Evolutionary conservation across 2,329 filamentous ascomycete species (phyloP), one percentile per base, ranked within the genome.

Genomic region (Calonectria multiphialidica): DNA sequence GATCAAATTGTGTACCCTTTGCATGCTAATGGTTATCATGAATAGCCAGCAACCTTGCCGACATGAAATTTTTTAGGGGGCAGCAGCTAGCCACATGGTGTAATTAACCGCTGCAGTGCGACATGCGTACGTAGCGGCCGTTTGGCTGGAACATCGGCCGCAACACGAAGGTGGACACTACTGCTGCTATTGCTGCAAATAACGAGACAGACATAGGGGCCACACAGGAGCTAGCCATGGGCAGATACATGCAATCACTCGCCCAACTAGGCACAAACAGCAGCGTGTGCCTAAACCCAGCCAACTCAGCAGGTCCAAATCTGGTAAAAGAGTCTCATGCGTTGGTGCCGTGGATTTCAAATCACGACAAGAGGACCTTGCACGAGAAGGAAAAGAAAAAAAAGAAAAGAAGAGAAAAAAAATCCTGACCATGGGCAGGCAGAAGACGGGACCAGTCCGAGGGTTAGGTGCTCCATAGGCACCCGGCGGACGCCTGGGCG

Each of bases 391-490:
- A 30, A n/a, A n/a, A n/a, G n/a, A 5, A 30, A 30, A 5, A 30
- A 30, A 30, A 8, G 5, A 30, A 30, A 30, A 30, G 5, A 30
- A 45, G 30, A 55, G 21, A 45, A 35, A 21, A 49, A 44, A 62
- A 61, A 45, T 18, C 13, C 28, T 18, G 28, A 3, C 15, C 28
- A 62, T 16, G 35, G 21, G 45, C 12, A 57, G 45, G 49, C 57
- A 47, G 42, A 40, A n/a, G 23, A 30, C 62, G 35, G 28, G 62
- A 21, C 25, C 7, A 47, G 21, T 61, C 28, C 28, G 28, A 30
- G 28, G 28, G 35, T 30, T 28, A 47, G 37, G 47, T 30, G n/a
- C 64, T 66, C 28, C 55, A 53, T 59, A 68, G 59, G 66, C 66
- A 66, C 66, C 67, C 66, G 64, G 70, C 28, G 40, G 35, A 21